Conservation (phyloP, 805 yeast genomes). For the Hanseniaspora hatyaiensis region DNA sequence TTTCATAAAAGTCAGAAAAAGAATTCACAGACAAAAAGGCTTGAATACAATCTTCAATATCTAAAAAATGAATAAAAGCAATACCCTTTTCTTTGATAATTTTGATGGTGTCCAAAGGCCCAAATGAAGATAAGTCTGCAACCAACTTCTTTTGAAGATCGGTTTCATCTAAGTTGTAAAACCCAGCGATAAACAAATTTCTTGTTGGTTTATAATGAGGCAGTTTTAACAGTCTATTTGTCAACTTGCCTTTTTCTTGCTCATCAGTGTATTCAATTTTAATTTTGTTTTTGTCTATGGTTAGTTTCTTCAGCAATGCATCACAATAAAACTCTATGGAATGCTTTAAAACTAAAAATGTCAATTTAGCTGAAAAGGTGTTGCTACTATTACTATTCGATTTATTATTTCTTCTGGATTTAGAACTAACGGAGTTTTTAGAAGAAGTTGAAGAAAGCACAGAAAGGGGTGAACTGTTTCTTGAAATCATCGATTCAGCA, state of each 20-base stretch:
- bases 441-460: no score
- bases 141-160: slow-evolving; percentile 35
- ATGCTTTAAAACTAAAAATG: slow-evolving; percentile 77
- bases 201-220: slow-evolving; percentile 70
- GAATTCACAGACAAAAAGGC: slow-evolving; percentile 67
- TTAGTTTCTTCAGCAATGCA: slow-evolving; percentile 71
- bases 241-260: slow-evolving; percentile 59
- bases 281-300: slow-evolving; percentile 69
- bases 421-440: no score
- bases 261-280: slow-evolving; percentile 91
- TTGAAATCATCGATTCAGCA: no score
- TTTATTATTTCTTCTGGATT: no score
- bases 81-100: slow-evolving; percentile 68
- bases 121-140: slow-evolving; percentile 59
- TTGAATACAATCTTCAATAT: slow-evolving; percentile 74
- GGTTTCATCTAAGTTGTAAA: slow-evolving; percentile 39
- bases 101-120: slow-evolving; percentile 76
- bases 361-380: slow-evolving; percentile 74
- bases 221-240: slow-evolving; percentile 61
- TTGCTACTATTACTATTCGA: background rate
- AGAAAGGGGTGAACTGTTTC: no score
- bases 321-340: slow-evolving; percentile 89
- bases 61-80: slow-evolving; percentile 82
- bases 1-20: slow-evolving; percentile 52
- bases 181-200: slow-evolving; percentile 78